Base-by-base conservation (phyloP, 257 asterid species). In the Misopates orontium region DNA sequence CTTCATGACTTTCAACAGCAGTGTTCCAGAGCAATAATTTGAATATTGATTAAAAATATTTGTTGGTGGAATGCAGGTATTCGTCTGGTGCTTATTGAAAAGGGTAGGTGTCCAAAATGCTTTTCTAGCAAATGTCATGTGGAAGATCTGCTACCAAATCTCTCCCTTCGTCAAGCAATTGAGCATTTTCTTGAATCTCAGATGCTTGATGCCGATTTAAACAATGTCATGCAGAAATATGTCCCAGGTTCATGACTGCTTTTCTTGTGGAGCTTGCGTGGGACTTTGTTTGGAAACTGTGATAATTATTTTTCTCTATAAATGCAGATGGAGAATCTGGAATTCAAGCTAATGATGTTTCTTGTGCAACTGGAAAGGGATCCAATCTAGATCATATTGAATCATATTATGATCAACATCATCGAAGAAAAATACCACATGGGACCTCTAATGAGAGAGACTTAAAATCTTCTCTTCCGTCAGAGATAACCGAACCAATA, bases 271-370 rank as follows among this genome's bases (percentile, higher is more conserved):
- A 23, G 49, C 55, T 44, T 23, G 36, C 10, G 9, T 36, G 48
- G 18, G 58, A 11, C 50, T 64, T 56, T 25, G 47, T 49, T 21
- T 41, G 56, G 22, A 15, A 16, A 47, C 61, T 49, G 64, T 56
- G 7, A 40, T 64, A 24, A 69, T 56, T 49, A 17, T 11, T 70
- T 36, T 39, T 44, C 48, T 62, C 57, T 57, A 20, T 73, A 63
- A 25, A 49, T 81, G 82, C 87, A 93, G 97, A 93, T 74, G 97
- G 88, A 40, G 96, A 93, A 83, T 93, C 98, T 73, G 94, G 87
- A 76, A 89, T 83, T 84, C 95, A 80, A 39, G 86, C 63, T 11
- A 78, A 63, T 66, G 95, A 92, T 56, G 80, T 56, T 66, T 77
- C 85, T 19, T 78, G 83, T 74, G 85, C 77, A 44, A 79, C 92